phyloP scores from a whole-genome alignment of 2,329 filamentous ascomycete species.

The Penicillium corylophilum region DNA sequence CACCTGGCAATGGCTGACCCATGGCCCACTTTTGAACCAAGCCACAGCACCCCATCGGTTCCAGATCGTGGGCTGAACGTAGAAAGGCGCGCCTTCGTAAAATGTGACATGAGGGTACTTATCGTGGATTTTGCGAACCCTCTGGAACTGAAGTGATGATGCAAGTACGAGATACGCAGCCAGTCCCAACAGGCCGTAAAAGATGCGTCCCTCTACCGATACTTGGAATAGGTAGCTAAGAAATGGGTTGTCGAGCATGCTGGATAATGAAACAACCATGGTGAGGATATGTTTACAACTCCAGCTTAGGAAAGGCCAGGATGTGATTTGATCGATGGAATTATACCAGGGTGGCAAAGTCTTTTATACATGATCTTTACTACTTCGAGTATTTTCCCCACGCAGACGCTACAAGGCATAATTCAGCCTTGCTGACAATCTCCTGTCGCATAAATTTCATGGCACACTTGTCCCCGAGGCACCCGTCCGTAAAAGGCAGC shows the following conservation, averaged over 20 bases:
- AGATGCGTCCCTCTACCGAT: slow-evolving; percentile 1
- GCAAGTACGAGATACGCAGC: slow-evolving; percentile 23
- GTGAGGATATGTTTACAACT: background rate
- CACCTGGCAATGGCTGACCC: slow-evolving; percentile 49
- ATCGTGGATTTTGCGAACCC: slow-evolving; percentile 36
- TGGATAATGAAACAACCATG: background rate
- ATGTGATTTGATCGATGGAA: background rate
- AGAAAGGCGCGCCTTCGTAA: slow-evolving; percentile 65
- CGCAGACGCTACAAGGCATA: background rate
- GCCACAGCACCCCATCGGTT: slow-evolving; percentile 61
- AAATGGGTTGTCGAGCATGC: background rate
- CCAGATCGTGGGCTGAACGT: slow-evolving; percentile 59
- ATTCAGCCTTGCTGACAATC: background rate
- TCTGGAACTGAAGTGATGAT: slow-evolving; percentile 28
- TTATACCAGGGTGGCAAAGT: background rate
- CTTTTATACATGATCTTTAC: background rate
- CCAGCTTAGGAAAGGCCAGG: background rate
- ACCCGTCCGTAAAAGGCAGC: slow-evolving; percentile 1
- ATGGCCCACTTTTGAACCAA: slow-evolving; percentile 47
- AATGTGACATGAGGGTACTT: slow-evolving; percentile 45
- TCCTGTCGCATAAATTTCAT: background rate
- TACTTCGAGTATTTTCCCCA: too few relatives aligned
- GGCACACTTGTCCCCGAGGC: background rate
- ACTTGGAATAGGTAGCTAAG: background rate
- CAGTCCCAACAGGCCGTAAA: slow-evolving; percentile 10